Base-by-base conservation (phyloP, 2,329 filamentous ascomycete genomes). In the Myotisia sp. region DNA sequence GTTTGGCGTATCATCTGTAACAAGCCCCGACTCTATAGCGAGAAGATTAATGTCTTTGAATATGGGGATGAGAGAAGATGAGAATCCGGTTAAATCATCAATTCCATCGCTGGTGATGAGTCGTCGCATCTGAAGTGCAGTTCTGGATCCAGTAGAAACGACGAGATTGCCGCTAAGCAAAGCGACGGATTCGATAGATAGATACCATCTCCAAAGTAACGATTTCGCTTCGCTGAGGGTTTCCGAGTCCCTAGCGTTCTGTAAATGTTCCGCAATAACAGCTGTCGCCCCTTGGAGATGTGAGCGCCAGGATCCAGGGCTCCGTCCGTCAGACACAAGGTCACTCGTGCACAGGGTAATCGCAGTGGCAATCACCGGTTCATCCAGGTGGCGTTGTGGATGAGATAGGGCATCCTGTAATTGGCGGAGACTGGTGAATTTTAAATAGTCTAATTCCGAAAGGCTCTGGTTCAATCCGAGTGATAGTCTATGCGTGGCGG, bases 401-500 rank as follows among this genome's bases (percentile, higher is more conserved):
- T 34, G 33, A 6, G 38, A 26, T 14, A 44, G 21, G 13, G 36
- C 36, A n/a, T 26, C 21, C 20, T 38, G 38, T 24, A 44, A 14
- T 21, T 41, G 36, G 8, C 26, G 37, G 9, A 44, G 14, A 16
- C 40, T 42, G 5, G 37, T 23, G 10, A 33, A 6, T 17, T 34
- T 37, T 3, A 44, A 26, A 14, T 22, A 32, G 18, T 38, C 37
- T 19, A 44, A 29, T 23, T 44, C 31, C 7, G 36, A 19, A 12
- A 21, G 13, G 33, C 27, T 39, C 31, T 72, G 28, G 58, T 57
- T 38, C 68, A 66, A 14, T 54, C 57, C 18, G 3, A 44, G 36
- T 19, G 41, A 42, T 14, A 38, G 32, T n/a, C 45, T 41, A 30
- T 47, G 44, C 2, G 43, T 43, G 17, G 44, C 43, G 14, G 45